Evolutionary conservation across 75 land plant genomes (phyloP), one percentile per base, ranked within the genome.

Genomic region (Larix kaempferi): DNA sequence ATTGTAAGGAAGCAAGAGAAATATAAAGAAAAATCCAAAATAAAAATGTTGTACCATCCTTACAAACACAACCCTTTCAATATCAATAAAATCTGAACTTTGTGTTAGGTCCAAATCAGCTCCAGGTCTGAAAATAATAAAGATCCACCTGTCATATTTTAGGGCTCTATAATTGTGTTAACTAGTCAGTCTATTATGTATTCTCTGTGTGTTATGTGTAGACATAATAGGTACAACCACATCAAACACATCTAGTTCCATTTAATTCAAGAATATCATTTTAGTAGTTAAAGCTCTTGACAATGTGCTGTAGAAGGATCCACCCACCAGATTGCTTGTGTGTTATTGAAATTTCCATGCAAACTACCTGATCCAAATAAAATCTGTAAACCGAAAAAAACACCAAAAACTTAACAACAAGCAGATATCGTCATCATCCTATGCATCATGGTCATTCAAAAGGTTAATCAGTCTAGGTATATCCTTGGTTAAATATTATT

Each of bases 401-500:
- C 33, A 29, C 33, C 33, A 29, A 29, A 29, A 29, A 29, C 0
- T 29, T 29, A 29, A 29, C 29, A 33, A 33, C 71, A 35, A 66
- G 29, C 23, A 59, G 5, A 5, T 62, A 62, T 26, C 17, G 14
- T 66, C 21, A 37, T 66, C 71, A 66, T 66, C 41, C 71, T 33
- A 25, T 14, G 27, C 6, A 35, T 66, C 21, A 33, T 19, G 44
- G 71, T 66, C 41, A 66, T 66, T 66, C 5, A n/a, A 66, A 33
- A 66, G 35, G 39, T 66, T 66, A 66, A 66, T 19, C 44, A 16
- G 29, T 19, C 39, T 21, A 6, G 35, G 17, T 35, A 29, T 66
- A 66, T 33, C 71, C 71, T 13, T 33, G 21, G 29, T 3, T 6
- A 27, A 44, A n/a, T 81, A 56, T 55, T 64, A 55, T 57, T 84